These are phyloP conservation scores for Salix udensis DNA, from an alignment of 345 rosid genomes.

Conservation along the genomic window DNA sequence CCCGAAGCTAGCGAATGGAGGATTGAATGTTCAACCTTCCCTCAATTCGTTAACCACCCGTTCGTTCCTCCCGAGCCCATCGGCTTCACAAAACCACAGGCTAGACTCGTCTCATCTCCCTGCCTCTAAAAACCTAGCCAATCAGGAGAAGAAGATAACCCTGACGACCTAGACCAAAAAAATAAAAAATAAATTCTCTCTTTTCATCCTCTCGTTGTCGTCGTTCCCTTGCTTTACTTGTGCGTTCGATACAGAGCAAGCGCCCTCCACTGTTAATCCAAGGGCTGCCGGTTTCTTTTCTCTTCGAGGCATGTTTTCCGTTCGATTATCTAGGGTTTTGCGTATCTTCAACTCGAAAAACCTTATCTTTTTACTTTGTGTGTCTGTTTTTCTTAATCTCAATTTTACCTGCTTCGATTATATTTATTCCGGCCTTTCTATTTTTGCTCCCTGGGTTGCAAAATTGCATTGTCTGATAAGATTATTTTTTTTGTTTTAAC, in stretches of 20 bases:
- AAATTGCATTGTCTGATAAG: slow-evolving; percentile 3
- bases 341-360: not conserved
- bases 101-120: slow-evolving; percentile 20
- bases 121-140: slow-evolving; percentile 6
- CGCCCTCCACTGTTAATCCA: not conserved
- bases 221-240: not conserved
- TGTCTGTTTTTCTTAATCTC: not conserved
- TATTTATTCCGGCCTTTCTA: not conserved
- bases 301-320: slow-evolving; percentile 1
- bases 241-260: not conserved
- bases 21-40: slow-evolving; percentile 21
- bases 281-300: not conserved
- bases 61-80: slow-evolving; percentile 14
- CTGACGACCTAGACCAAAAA: not conserved
- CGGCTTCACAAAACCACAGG: slow-evolving; percentile 9
- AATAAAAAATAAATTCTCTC: not conserved
- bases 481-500: not conserved
- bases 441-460: not conserved
- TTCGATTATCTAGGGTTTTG: slow-evolving; percentile 13
- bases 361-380: not conserved
- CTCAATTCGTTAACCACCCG: slow-evolving; percentile 20
- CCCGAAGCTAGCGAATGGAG: slow-evolving; percentile 36
- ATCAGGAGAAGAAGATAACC: not conserved
- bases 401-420: not conserved
- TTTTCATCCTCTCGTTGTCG: not conserved